These are phyloP conservation scores for Dalbergia oliveri DNA, from an alignment of 306 rosid species.

Conservation along the genomic window DNA sequence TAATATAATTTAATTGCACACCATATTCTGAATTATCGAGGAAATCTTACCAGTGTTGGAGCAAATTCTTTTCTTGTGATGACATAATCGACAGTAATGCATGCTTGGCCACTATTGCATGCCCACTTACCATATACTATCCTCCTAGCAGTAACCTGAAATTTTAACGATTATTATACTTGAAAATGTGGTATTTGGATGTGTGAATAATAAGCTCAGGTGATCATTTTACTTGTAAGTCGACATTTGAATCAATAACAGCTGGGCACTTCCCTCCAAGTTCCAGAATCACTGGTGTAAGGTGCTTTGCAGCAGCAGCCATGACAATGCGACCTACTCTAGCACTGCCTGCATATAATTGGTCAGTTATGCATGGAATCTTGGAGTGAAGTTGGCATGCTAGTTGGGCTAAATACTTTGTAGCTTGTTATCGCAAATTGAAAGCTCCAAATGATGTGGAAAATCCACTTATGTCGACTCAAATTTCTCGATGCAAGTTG, in stretches of 20 bases:
- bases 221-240: constrained; percentile 65
- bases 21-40: constrained; percentile 14
- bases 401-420: constrained; percentile 11
- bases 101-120: constrained; percentile 84
- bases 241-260: constrained; percentile 75
- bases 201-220: neutral
- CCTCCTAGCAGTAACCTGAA: constrained; percentile 77
- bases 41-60: constrained; percentile 67
- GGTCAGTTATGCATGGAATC: constrained; percentile 34
- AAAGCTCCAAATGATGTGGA: constrained; percentile 8
- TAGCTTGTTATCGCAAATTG: constrained; percentile 1
- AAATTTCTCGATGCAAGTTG: constrained; percentile 24
- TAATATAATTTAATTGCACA: neutral
- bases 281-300: constrained; percentile 82
- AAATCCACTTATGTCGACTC: neutral
- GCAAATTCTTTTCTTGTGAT: constrained; percentile 82
- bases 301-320: constrained; percentile 97
- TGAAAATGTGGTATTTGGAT: constrained; percentile 3
- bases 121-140: constrained; percentile 88
- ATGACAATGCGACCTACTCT: constrained; percentile 85
- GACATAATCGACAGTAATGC: constrained; percentile 79
- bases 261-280: constrained; percentile 95
- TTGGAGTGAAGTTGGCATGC: constrained; percentile 4
- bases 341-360: constrained; percentile 72
- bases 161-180: constrained; percentile 14